Base-by-base conservation (phyloP, 352 stramenopile species). In the Phytophthora cryptogea region DNA sequence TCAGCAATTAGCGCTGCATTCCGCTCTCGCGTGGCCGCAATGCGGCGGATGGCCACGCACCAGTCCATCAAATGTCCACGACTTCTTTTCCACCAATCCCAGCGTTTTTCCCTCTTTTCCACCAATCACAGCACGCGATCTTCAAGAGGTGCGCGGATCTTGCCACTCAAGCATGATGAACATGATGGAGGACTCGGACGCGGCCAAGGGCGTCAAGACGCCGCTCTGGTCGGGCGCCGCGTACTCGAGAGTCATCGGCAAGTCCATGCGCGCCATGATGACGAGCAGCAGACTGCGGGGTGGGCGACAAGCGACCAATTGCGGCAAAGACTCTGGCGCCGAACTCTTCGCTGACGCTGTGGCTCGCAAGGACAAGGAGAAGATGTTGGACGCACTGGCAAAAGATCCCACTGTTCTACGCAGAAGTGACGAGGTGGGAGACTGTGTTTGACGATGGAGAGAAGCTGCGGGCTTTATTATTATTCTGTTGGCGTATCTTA, bases 231-330 rank as follows among this genome's bases (percentile, higher is more conserved):
- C 50, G 0, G 53, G 57, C 4, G 39, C 44, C 46, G 51, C 45
- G 35, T 86, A 84, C 56, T 83, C 78, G 37, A 77, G 58, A 11
- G 63, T 63, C 30, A 67, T 89, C 9, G 65, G 64, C 16, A 86
- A 78, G 47, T 89, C 79, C 31, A 72, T 87, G 61, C 68, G 69
- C 51, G 78, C 69, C 43, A 89, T 89, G 57, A 86, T 88, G 33
- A 35, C 58, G 10, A 49, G 46, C n/a, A 64, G 44, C 39, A 60
- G 61, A 7, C 35, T 65, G 26, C 47, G 45, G 10, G 50, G 49
- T 14, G 36, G 35, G 42, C 33, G 37, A 10, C 48, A 49, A 54
- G 8, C 35, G 13, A 2, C 13, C 0, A 5, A 44, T 40, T 16
- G 5, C 14, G 54, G 44, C 17, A 58, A 49, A 26, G 64, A 70